These are phyloP conservation scores for Adansonia rubrostipa DNA, from an alignment of 441 rosid genomes.

Conservation along the genomic window DNA sequence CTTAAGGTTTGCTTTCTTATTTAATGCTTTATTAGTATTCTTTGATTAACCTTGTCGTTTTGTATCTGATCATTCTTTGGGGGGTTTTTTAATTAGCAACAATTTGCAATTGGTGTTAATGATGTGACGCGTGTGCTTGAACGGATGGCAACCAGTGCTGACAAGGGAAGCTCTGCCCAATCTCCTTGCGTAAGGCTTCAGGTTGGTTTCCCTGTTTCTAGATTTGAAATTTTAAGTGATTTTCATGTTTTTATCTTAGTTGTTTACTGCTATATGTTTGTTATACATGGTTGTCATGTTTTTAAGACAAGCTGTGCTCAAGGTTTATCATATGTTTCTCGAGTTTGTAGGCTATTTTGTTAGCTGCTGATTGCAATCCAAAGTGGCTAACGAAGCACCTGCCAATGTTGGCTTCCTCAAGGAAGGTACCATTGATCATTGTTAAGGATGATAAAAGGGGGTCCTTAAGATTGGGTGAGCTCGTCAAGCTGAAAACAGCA, in stretches of 20 bases:
- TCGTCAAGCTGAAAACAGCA: slow-evolving; percentile 77
- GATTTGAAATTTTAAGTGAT: background rate
- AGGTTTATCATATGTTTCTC: background rate
- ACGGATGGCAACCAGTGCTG: slow-evolving; percentile 56
- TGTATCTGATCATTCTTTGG: slow-evolving; percentile 12
- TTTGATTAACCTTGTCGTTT: background rate
- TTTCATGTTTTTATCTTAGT: background rate
- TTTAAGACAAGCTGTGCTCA: background rate
- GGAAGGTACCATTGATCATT: slow-evolving; percentile 64
- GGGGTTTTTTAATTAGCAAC: slow-evolving; percentile 51
- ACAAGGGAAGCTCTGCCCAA: slow-evolving; percentile 28
- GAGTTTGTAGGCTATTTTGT: slow-evolving; percentile 52
- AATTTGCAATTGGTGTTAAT: slow-evolving; percentile 87
- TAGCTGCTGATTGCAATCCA: slow-evolving; percentile 87
- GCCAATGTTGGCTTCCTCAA: slow-evolving; percentile 65
- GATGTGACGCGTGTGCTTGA: slow-evolving; percentile 90
- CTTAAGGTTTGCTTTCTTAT: slow-evolving; percentile 56
- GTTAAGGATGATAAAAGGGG: slow-evolving; percentile 67
- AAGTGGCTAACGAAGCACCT: slow-evolving; percentile 77
- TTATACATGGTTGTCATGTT: background rate
- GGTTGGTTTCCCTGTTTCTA: slow-evolving; percentile 39
- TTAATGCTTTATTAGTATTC: background rate
- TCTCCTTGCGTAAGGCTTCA: slow-evolving; percentile 58
- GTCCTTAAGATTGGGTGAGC: slow-evolving; percentile 76
- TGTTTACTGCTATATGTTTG: background rate